These are phyloP conservation scores for Aspergillus arachidicola DNA, from an alignment of 2,329 filamentous ascomycete species.

Conservation along the genomic window DNA sequence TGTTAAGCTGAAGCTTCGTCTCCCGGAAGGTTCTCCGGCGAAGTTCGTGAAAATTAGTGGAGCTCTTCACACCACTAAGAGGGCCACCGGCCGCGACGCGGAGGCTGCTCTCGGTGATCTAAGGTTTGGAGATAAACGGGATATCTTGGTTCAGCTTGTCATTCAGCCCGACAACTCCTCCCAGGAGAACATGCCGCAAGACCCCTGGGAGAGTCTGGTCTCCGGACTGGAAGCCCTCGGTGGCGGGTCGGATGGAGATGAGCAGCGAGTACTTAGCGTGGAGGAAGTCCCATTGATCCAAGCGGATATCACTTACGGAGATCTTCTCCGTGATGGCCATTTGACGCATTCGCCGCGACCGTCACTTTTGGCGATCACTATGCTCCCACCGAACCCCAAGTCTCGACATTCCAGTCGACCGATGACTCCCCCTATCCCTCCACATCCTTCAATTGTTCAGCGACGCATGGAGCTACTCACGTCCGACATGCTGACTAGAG, in stretches of 20 bases:
- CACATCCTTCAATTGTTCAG: constrained; percentile 92
- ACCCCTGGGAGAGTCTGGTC: constrained; percentile 96
- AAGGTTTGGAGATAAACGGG: constrained; percentile 91
- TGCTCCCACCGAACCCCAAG: constrained; percentile 71
- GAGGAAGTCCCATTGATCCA: constrained; percentile 95
- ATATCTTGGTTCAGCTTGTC: constrained; percentile 90
- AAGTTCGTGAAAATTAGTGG: constrained; percentile 99
- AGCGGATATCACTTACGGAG: constrained; percentile 89
- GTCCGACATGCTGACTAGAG: constrained; percentile 94
- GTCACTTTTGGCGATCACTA: constrained; percentile 90
- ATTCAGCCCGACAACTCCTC: constrained; percentile 83
- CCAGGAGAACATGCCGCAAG: constrained; percentile 84
- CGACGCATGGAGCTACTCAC: constrained; percentile 96
- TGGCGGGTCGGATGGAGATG: constrained; percentile 82
- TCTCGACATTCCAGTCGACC: constrained; percentile 60
- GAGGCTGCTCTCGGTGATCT: constrained; percentile 91
- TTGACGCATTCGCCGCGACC: constrained; percentile 84
- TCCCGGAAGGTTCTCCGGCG: constrained; percentile 94
- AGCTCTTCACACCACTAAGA: constrained; percentile 92
- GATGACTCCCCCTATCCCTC: constrained; percentile 79
- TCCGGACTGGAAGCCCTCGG: constrained; percentile 92
- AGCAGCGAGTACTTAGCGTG: constrained; percentile 78
- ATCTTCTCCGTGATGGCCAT: constrained; percentile 86
- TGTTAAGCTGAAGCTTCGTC: constrained; percentile 88
- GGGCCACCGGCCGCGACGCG: constrained; percentile 89